A percentile compares a stretch with the other conserved stretches of the same genome.
Evolutionary conservation across 495 filamentous ascomycete species (phyloP).

Genomic region (Penicillium samsonianum): DNA sequence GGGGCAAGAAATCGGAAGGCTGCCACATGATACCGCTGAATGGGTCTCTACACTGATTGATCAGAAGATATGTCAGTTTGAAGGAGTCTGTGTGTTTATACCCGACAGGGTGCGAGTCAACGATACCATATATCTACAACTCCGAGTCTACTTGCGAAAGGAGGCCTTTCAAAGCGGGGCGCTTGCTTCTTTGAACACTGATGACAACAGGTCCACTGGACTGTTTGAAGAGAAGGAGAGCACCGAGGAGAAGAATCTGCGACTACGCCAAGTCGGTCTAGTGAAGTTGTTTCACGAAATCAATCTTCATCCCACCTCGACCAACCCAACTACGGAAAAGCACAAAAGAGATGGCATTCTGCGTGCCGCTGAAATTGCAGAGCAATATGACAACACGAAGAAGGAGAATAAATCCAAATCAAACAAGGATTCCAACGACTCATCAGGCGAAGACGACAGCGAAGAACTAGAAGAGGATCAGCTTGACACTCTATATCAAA

Average conservation of each 20-base stretch:
- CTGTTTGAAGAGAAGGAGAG: slow-evolving; percentile 84
- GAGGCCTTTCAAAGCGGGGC: slow-evolving; percentile 67
- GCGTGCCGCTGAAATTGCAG: slow-evolving; percentile 80
- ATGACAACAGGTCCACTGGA: slow-evolving; percentile 71
- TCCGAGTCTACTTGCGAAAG: slow-evolving; percentile 74
- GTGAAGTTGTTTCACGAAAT: slow-evolving; percentile 90
- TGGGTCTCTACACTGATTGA: slow-evolving; percentile 95
- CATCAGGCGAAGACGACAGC: slow-evolving; percentile 74
- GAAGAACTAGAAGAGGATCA: slow-evolving; percentile 94
- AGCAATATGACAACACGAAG: slow-evolving; percentile 73
- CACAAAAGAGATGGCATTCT: slow-evolving; percentile 81
- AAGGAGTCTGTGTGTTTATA: slow-evolving; percentile 85
- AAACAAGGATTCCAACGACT: slow-evolving; percentile 46
- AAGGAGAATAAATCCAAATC: slow-evolving; percentile 46
- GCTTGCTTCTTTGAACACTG: slow-evolving; percentile 51
- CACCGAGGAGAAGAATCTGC: slow-evolving; percentile 76
- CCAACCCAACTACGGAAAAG: slow-evolving; percentile 73
- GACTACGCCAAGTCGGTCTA: slow-evolving; percentile 83
- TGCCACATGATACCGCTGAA: slow-evolving; percentile 87
- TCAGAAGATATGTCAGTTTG: slow-evolving; percentile 85
- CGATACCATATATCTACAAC: slow-evolving; percentile 88
- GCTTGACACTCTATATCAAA: slow-evolving; percentile 89
- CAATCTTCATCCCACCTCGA: slow-evolving; percentile 70
- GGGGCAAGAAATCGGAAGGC: slow-evolving; percentile 81
- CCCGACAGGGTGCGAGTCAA: slow-evolving; percentile 84